phyloP scores from a whole-genome alignment of 129 eudicot genomes.

The Pseudognaphalium luteoalbum region DNA sequence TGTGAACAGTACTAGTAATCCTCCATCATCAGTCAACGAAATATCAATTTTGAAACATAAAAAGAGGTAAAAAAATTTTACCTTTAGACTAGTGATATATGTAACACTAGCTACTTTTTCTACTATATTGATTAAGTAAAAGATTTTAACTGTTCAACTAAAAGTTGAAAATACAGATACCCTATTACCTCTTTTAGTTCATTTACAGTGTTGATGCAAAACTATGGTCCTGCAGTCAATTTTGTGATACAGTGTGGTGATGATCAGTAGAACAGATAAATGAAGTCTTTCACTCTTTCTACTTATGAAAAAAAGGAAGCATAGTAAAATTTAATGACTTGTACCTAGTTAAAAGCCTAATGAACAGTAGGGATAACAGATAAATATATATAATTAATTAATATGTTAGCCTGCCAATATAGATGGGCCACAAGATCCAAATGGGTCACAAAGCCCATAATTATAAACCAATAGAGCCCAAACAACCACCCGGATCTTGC shows the following conservation, averaged over 20 bases:
- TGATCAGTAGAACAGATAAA: background rate
- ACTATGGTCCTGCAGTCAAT: slow-evolving; percentile 26
- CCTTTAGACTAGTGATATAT: slow-evolving; percentile 15
- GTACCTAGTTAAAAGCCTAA: background rate
- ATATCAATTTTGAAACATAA: background rate
- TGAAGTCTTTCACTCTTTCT: slow-evolving; percentile 5
- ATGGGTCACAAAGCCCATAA: slow-evolving; percentile 16
- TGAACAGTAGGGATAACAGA: background rate
- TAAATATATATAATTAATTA: background rate
- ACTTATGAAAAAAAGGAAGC: background rate
- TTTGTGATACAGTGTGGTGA: slow-evolving; percentile 1
- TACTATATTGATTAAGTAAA: slow-evolving; percentile 8
- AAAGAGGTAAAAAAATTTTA: background rate
- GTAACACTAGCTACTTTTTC: background rate
- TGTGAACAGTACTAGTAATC: too few species aligned
- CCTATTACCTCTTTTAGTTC: slow-evolving; percentile 8
- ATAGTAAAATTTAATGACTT: background rate
- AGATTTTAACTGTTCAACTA: slow-evolving; percentile 19
- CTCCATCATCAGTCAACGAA: background rate
- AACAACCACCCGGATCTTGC: background rate
- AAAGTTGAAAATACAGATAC: slow-evolving; percentile 18
- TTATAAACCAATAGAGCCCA: slow-evolving; percentile 7
- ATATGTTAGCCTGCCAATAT: background rate
- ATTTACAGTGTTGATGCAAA: background rate
- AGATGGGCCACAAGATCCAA: background rate